These are phyloP conservation scores for Alternaria sp. DNA, from an alignment of 2,329 filamentous ascomycete species.

Conservation along the genomic window DNA sequence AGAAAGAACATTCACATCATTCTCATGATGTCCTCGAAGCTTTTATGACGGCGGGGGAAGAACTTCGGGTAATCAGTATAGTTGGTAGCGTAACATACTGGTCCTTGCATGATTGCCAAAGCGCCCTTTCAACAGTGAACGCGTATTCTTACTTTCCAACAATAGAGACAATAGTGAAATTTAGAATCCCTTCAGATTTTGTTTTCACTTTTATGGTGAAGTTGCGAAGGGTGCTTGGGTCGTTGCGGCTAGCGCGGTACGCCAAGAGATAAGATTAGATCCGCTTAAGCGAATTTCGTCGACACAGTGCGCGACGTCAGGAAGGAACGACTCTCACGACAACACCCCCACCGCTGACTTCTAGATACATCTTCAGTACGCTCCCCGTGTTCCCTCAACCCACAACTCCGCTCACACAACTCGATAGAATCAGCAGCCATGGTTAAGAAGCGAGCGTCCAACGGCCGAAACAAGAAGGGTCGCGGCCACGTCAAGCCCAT, in stretches of 20 bases:
- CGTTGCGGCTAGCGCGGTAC: conserved; percentile 3
- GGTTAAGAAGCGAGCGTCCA: conserved; percentile 79
- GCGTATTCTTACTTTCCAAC: background rate
- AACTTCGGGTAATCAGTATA: background rate
- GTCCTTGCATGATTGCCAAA: background rate
- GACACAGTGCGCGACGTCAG: conserved; percentile 21
- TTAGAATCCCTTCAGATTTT: background rate
- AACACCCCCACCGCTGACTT: conserved; percentile 44
- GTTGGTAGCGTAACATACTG: background rate
- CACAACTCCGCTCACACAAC: conserved; percentile 25
- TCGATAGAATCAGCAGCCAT: conserved; percentile 61
- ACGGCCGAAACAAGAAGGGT: conserved; percentile 99
- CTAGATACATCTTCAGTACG: conserved; percentile 48
- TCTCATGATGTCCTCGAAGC: background rate
- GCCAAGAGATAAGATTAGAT: conserved; percentile 44
- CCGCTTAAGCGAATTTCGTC: conserved; percentile 34
- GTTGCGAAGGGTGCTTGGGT: background rate
- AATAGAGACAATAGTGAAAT: background rate
- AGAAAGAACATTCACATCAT: background rate
- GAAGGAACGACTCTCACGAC: conserved; percentile 37
- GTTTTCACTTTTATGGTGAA: background rate
- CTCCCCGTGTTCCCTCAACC: conserved; percentile 11
- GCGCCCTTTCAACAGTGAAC: background rate
- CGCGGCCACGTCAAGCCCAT: conserved; percentile 99
- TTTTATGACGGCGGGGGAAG: background rate